A percentile compares a stretch with the other conserved stretches of the same genome.
These are phyloP conservation scores for Microbotryum silenes-acaulis DNA, from an alignment of 1,284 basidiomycete genomes.

Conservation along the genomic window DNA sequence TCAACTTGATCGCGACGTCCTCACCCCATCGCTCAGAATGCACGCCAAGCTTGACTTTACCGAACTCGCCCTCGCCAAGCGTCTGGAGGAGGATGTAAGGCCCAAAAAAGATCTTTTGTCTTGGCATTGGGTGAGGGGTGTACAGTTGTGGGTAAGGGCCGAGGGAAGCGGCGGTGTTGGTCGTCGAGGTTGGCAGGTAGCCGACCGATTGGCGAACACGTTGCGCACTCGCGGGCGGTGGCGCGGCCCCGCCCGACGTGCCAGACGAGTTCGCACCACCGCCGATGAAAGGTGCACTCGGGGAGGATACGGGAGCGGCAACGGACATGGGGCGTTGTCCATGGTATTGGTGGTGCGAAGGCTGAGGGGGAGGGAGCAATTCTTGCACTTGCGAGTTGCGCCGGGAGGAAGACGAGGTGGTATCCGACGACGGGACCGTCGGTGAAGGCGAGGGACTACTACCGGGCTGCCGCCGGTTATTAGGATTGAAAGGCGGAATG, in stretches of 20 bases:
- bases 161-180: neutral
- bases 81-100: constrained; percentile 92
- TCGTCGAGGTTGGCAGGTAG: constrained; percentile 18
- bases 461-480: constrained; percentile 17
- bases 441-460: neutral
- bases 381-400: constrained; percentile 6
- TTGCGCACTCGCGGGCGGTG: neutral
- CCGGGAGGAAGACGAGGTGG: neutral
- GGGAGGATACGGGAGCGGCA: neutral
- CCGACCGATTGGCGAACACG: constrained; percentile 24
- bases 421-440: neutral
- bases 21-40: constrained; percentile 84
- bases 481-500: constrained; percentile 33
- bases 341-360: neutral
- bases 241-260: too few species aligned
- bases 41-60: constrained; percentile 96
- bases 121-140: constrained; percentile 31
- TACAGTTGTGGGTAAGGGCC: constrained; percentile 32
- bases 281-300: neutral
- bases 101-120: constrained; percentile 62
- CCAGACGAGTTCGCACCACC: too few species aligned
- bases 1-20: constrained; percentile 98
- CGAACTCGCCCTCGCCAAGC: constrained; percentile 98
- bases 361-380: constrained; percentile 1
- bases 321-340: constrained; percentile 3